Evolutionary conservation across 768 basidiomycete genomes (phyloP).

Genomic region (Lactarius hatsudake): DNA sequence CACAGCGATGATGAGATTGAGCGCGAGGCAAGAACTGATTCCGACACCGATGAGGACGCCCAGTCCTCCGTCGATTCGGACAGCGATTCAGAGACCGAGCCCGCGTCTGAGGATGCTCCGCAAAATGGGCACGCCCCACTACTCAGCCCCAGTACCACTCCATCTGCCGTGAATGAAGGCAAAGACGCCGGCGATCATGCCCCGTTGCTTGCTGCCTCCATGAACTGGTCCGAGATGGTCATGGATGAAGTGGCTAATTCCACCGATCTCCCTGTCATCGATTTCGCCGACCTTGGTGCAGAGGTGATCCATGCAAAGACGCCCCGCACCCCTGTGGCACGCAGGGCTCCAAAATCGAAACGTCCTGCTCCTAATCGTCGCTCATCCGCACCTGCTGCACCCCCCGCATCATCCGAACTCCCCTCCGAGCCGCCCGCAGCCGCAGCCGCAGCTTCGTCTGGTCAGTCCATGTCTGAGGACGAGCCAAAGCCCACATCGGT

Average conservation of each 20-base stretch:
- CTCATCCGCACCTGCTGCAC: constrained; percentile 25
- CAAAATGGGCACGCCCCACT: constrained; percentile 50
- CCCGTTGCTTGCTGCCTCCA: constrained; percentile 53
- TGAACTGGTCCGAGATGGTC: constrained; percentile 86
- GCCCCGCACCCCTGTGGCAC: constrained; percentile 31
- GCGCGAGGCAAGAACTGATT: constrained; percentile 68
- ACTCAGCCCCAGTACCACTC: constrained; percentile 64
- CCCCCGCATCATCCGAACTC: constrained; percentile 30
- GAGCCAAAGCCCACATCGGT: constrained; percentile 35
- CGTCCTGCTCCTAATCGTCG: constrained; percentile 38
- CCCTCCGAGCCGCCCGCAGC: constrained; percentile 30
- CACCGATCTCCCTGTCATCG: constrained; percentile 72
- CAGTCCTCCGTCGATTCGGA: constrained; percentile 56
- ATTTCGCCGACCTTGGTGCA: constrained; percentile 62
- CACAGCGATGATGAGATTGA: constrained; percentile 76
- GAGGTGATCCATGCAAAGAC: constrained; percentile 32
- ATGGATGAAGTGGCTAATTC: constrained; percentile 62
- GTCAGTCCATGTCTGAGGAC: constrained; percentile 33
- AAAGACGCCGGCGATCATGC: constrained; percentile 29
- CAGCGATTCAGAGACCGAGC: constrained; percentile 71
- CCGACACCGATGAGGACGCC: constrained; percentile 57
- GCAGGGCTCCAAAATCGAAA: constrained; percentile 33
- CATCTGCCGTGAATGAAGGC: constrained; percentile 33
- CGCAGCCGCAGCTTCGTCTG: constrained; percentile 33
- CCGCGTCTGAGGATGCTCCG: constrained; percentile 60